Base-by-base conservation (phyloP, 2,329 filamentous ascomycete species). In the Phoma sp. region DNA sequence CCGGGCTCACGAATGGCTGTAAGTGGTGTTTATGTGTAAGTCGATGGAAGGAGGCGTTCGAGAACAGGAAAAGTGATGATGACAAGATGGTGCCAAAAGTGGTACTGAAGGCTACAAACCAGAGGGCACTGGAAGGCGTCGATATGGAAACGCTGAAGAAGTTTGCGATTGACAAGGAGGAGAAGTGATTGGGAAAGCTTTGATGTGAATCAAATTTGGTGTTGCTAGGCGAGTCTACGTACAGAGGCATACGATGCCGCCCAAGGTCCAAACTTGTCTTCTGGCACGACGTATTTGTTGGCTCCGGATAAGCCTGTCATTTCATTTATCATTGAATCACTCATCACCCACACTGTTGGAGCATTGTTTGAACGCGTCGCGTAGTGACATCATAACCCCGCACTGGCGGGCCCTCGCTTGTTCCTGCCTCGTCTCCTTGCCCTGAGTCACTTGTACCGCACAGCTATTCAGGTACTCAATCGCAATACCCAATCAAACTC, bases 11-110 rank as follows among this genome's bases (percentile, higher is more conserved):
- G 17, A 81, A 76, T 11, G 84, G 85, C 7, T 86, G 84, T 64
- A 84, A 83, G 68, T 87, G 85, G 84, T 88, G 85, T 69, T 72
- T 88, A 5, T 87, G 85, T 64, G 84, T 84, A 2, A 76, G 71
- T 10, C 73, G 84, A 37, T 87, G 84, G 83, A 81, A 81, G 61
- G 84, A 87, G 68, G 85, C 84, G 1, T 81, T 84, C 56, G 76
- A 83, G 48, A 84, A 84, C 1, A 74, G 80, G 56, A 79, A 76
- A 39, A 74, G 74, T 11, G 79, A 80, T 34, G 75, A 76, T 28
- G 78, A 80, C 42, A 72, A 69, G 58, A 76, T 78, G 60, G 79
- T 81, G 39, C 79, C 79, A 1, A 78, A 70, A 54, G 76, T 85
- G 14, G 79, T 80, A 39, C 63, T 84, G 32, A 77, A 78, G 25